These are phyloP conservation scores for Pythium periplocum DNA, from an alignment of 352 stramenopile species.

Conservation along the genomic window DNA sequence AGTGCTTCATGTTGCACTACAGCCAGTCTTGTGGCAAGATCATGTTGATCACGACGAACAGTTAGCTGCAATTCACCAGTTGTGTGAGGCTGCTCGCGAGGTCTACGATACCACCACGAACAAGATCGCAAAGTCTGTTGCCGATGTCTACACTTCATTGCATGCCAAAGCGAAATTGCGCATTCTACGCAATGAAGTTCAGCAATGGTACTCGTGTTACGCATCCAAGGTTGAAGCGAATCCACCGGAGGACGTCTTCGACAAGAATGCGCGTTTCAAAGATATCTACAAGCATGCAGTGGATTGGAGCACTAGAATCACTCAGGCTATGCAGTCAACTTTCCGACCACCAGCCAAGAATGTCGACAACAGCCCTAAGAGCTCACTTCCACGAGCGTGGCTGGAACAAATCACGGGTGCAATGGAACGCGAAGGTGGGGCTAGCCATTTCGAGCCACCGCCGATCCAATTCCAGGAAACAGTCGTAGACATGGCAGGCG, in stretches of 20 bases:
- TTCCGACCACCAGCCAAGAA: conserved; percentile 67
- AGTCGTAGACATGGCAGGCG: conserved; percentile 39
- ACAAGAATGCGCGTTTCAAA: conserved; percentile 74
- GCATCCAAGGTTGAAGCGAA: conserved; percentile 63
- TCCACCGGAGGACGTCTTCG: conserved; percentile 72
- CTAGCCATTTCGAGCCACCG: conserved; percentile 10
- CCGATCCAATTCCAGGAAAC: conserved; percentile 39
- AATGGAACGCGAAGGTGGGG: conserved; percentile 29
- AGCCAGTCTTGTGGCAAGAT: conserved; percentile 78
- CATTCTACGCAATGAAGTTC: conserved; percentile 74
- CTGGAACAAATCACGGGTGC: conserved; percentile 59
- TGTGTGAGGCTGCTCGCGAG: conserved; percentile 67
- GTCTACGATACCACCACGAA: conserved; percentile 72
- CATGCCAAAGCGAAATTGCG: conserved; percentile 70
- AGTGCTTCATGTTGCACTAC: conserved; percentile 77
- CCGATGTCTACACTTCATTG: conserved; percentile 57
- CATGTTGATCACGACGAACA: conserved; percentile 68
- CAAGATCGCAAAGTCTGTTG: conserved; percentile 75
- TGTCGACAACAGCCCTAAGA: conserved; percentile 65
- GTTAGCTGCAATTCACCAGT: conserved; percentile 57
- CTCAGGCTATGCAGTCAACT: conserved; percentile 69
- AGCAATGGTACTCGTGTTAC: conserved; percentile 82
- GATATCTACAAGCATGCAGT: conserved; percentile 78
- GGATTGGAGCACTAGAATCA: conserved; percentile 74
- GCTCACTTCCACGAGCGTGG: conserved; percentile 65